Conservation (phyloP, 129 eudicot genomes). For the Saussurea involucrata region DNA sequence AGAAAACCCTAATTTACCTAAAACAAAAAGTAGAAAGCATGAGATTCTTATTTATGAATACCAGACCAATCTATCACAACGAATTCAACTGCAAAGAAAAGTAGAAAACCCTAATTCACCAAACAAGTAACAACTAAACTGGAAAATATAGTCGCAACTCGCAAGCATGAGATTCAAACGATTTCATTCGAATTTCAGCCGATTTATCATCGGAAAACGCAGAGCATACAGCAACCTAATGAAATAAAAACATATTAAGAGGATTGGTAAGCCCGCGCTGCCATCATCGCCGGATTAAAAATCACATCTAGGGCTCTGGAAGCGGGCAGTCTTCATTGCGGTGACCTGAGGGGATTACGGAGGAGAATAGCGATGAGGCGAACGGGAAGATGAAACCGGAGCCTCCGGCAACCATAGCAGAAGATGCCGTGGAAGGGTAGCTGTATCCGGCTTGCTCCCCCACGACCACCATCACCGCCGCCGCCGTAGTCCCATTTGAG, state of each 20-base stretch:
- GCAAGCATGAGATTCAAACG: not conserved
- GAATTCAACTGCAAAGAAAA: not conserved
- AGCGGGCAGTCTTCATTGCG: conserved; percentile 78
- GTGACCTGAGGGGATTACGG: conserved; percentile 16
- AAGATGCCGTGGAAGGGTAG: conserved; percentile 24
- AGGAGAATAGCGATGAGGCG: conserved; percentile 4
- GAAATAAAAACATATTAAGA: not conserved
- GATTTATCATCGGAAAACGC: not conserved
- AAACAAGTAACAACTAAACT: not conserved
- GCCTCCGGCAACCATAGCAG: conserved; percentile 51
- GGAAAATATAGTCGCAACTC: not conserved
- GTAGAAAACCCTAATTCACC: not conserved
- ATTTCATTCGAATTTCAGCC: not conserved
- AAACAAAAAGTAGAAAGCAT: not conserved
- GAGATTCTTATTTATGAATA: not conserved
- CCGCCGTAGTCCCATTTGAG: conserved; percentile 13
- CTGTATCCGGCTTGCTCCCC: conserved; percentile 9
- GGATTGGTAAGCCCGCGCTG: conserved; percentile 52
- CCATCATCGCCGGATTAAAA: conserved; percentile 55
- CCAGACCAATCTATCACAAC: not conserved
- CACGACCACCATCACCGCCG: not conserved
- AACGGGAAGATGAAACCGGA: conserved; percentile 7
- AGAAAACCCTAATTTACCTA: not conserved
- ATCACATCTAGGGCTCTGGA: conserved; percentile 35
- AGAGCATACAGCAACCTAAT: not conserved